A percentile compares a stretch with the other conserved stretches of the same genome.
These are phyloP conservation scores for Neltuma alba DNA, from an alignment of 306 rosid genomes.

Conservation along the genomic window DNA sequence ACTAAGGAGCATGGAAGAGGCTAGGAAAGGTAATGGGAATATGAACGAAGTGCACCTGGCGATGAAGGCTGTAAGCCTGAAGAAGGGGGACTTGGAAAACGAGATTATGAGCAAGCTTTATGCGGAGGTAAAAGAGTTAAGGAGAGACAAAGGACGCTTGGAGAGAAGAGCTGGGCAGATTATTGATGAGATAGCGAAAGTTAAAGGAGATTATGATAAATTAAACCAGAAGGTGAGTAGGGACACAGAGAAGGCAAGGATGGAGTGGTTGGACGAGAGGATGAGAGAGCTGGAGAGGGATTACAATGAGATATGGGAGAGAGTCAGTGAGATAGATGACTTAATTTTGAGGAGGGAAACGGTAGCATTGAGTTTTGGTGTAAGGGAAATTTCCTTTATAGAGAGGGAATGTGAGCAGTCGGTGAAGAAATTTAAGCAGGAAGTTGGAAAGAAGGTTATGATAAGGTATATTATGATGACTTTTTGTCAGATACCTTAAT, in stretches of 20 bases:
- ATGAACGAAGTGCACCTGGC: constrained; percentile 49
- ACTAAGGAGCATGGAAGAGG: constrained; percentile 57
- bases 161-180: constrained; percentile 49
- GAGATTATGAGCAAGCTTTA: constrained; percentile 55
- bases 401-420: constrained; percentile 83
- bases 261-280: constrained; percentile 50
- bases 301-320: constrained; percentile 60
- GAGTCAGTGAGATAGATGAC: constrained; percentile 63
- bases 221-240: constrained; percentile 36
- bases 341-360: constrained; percentile 66
- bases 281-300: constrained; percentile 60
- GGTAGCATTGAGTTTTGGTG: constrained; percentile 70
- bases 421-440: constrained; percentile 63
- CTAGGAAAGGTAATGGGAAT: constrained; percentile 54
- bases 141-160: constrained; percentile 46
- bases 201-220: constrained; percentile 46
- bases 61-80: constrained; percentile 57
- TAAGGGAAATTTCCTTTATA: constrained; percentile 72
- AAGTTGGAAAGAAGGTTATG: constrained; percentile 50
- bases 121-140: constrained; percentile 54
- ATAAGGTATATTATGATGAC: constrained; percentile 45
- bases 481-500: constrained; percentile 26
- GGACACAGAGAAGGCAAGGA: constrained; percentile 46
- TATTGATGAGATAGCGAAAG: constrained; percentile 44
- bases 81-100: constrained; percentile 54